Evolutionary conservation across 2,329 filamentous ascomycete genomes (phyloP).

Genomic region (Apiospora koreana): DNA sequence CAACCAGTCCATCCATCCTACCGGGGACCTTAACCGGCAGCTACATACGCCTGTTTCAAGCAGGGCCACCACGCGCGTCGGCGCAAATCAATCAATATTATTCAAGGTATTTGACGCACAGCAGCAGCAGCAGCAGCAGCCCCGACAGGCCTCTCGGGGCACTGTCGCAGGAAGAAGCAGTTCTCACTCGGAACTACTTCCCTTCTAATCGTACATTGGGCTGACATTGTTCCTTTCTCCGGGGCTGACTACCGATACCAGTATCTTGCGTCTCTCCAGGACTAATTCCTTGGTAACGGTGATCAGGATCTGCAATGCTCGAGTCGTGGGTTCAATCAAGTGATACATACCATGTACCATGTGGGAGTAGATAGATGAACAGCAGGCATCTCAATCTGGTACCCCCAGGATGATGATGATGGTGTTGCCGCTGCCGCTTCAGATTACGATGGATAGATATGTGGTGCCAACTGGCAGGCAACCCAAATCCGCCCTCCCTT

Average conservation of each 20-base stretch:
- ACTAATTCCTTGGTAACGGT: not conserved
- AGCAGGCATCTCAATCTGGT: not conserved
- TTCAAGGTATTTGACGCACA: not conserved
- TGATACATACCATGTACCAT: not conserved
- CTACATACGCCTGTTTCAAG: not conserved
- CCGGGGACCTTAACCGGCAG: not conserved
- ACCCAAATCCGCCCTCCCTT: not conserved
- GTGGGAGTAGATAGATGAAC: not conserved
- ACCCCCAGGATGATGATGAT: not conserved
- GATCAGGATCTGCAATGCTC: not conserved
- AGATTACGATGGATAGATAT: not conserved
- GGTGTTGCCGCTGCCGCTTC: not conserved
- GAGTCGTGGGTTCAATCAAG: not conserved
- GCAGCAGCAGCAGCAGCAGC: not conserved
- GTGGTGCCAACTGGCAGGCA: slow-evolving; percentile 4
- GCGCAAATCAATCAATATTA: not conserved
- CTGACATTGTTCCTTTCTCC: not conserved
- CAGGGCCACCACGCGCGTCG: not conserved
- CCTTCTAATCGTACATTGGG: not conserved
- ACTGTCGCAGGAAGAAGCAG: not conserved
- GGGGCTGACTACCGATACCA: not conserved
- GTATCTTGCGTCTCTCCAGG: not conserved
- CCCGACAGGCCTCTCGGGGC: not conserved
- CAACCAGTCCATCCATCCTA: not conserved
- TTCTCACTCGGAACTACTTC: not conserved